These are phyloP conservation scores for Emmonsia crescens DNA, from an alignment of 2,329 filamentous ascomycete genomes.

Conservation along the genomic window DNA sequence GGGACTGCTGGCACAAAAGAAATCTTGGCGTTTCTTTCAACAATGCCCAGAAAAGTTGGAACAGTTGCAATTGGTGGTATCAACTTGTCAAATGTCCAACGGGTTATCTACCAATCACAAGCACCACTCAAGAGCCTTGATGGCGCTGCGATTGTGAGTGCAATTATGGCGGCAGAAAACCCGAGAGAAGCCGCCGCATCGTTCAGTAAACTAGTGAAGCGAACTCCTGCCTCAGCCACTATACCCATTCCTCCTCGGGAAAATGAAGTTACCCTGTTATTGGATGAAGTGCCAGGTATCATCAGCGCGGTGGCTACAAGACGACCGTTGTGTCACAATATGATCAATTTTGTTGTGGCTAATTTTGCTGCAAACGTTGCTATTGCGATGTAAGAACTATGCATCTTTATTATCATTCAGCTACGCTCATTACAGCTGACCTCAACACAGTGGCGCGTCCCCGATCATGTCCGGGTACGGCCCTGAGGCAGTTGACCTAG, in stretches of 20 bases:
- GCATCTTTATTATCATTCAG: not conserved
- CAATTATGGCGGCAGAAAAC: slow-evolving; percentile 63
- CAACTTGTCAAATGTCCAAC: slow-evolving; percentile 62
- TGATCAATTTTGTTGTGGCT: slow-evolving; percentile 94
- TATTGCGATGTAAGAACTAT: slow-evolving; percentile 48
- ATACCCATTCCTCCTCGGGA: slow-evolving; percentile 19
- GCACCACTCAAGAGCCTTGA: slow-evolving; percentile 52
- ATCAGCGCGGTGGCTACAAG: slow-evolving; percentile 50
- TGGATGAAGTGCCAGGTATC: slow-evolving; percentile 34
- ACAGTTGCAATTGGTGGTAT: slow-evolving; percentile 81
- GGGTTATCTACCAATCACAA: slow-evolving; percentile 61
- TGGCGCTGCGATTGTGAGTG: slow-evolving; percentile 81
- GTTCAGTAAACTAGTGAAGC: slow-evolving; percentile 47
- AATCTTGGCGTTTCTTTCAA: slow-evolving; percentile 52
- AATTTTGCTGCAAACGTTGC: slow-evolving; percentile 91
- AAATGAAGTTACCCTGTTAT: slow-evolving; percentile 20
- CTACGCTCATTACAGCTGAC: slow-evolving; percentile 11
- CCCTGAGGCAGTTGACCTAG: slow-evolving; percentile 71
- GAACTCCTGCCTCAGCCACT: slow-evolving; percentile 25
- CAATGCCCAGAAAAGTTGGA: slow-evolving; percentile 30
- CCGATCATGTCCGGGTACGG: slow-evolving; percentile 92
- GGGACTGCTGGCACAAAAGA: slow-evolving; percentile 59
- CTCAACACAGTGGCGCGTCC: slow-evolving; percentile 53
- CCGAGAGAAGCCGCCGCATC: slow-evolving; percentile 52
- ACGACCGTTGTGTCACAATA: slow-evolving; percentile 80